Conservation (phyloP, 768 basidiomycete species). For the Termitomyces sp. region DNA sequence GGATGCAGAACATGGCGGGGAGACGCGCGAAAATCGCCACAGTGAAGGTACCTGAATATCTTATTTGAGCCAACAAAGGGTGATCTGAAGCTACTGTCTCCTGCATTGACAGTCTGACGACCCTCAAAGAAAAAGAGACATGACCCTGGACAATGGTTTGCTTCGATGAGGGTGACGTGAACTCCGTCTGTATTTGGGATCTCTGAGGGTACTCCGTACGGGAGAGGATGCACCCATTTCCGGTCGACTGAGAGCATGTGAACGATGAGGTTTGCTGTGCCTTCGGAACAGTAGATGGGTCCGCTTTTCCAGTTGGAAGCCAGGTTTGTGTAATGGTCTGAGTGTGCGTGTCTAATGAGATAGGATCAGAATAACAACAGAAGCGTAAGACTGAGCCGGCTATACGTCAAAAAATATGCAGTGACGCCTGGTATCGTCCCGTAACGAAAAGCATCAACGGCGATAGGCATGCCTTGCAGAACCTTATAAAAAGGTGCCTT, state of each 20-base stretch:
- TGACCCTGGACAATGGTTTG: constrained; percentile 97
- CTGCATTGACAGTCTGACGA: constrained; percentile 82
- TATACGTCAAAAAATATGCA: constrained; percentile 88
- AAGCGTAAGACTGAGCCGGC: background rate
- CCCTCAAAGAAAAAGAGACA: constrained; percentile 95
- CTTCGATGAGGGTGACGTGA: constrained; percentile 90
- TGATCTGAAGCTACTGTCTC: constrained; percentile 76
- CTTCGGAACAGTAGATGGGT: constrained; percentile 94
- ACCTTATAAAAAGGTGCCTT: constrained; percentile 96
- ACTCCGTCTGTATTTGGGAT: constrained; percentile 86
- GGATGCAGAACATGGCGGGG: constrained; percentile 87
- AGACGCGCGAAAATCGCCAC: constrained; percentile 90
- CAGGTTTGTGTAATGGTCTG: constrained; percentile 94
- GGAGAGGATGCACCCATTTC: constrained; percentile 86
- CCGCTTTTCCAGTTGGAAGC: constrained; percentile 86
- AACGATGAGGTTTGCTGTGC: constrained; percentile 87
- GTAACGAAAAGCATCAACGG: constrained; percentile 96
- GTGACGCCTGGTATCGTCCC: constrained; percentile 86
- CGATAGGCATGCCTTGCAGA: constrained; percentile 94
- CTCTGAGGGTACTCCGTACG: constrained; percentile 69
- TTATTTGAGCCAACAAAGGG: constrained; percentile 63
- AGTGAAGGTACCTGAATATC: constrained; percentile 88
- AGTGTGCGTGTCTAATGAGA: constrained; percentile 81
- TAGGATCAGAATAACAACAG: constrained; percentile 10
- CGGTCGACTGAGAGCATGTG: constrained; percentile 88